Conservation (phyloP, 805 yeast species). For the Metschnikowia lochheadii region DNA sequence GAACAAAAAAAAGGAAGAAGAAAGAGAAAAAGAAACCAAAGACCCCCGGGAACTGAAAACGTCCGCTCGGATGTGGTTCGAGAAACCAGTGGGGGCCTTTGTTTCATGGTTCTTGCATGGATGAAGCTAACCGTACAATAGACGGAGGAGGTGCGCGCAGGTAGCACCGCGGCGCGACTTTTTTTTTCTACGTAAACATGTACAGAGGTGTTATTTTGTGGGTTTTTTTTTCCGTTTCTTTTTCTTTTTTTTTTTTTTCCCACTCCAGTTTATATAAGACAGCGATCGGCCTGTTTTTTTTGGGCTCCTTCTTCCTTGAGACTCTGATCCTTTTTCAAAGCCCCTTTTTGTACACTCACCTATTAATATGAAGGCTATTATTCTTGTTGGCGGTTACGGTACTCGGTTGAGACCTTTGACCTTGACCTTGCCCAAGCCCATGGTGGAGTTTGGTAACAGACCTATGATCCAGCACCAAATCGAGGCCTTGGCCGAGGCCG, state of each 20-base stretch:
- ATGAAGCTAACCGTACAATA: background rate
- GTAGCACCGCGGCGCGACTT: conserved; percentile 5
- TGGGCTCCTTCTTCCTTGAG: conserved; percentile 8
- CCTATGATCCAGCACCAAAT: conserved; percentile 99
- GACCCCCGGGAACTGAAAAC: too few relatives aligned
- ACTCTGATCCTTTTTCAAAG: conserved; percentile 2
- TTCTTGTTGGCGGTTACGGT: conserved; percentile 99
- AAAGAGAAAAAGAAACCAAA: too few relatives aligned
- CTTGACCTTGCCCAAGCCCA: conserved; percentile 90
- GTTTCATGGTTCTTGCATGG: background rate
- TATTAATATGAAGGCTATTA: conserved; percentile 80
- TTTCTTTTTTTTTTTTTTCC: conserved; percentile 5
- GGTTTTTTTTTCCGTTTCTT: conserved; percentile 3
- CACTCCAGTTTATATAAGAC: conserved; percentile 7
- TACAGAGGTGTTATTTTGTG: conserved; percentile 9
- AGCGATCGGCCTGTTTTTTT: background rate
- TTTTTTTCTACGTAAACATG: conserved; percentile 10
- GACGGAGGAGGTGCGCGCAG: background rate
- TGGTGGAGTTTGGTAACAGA: conserved; percentile 97
- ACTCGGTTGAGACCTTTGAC: conserved; percentile 99
- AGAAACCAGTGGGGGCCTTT: background rate
- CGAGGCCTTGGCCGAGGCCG: conserved; percentile 96
- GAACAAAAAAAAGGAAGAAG: too few relatives aligned
- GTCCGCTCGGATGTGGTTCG: background rate
- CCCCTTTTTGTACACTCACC: background rate